Conservation (phyloP, 2,329 filamentous ascomycete species). For the Teratosphaeria zuluensis region DNA sequence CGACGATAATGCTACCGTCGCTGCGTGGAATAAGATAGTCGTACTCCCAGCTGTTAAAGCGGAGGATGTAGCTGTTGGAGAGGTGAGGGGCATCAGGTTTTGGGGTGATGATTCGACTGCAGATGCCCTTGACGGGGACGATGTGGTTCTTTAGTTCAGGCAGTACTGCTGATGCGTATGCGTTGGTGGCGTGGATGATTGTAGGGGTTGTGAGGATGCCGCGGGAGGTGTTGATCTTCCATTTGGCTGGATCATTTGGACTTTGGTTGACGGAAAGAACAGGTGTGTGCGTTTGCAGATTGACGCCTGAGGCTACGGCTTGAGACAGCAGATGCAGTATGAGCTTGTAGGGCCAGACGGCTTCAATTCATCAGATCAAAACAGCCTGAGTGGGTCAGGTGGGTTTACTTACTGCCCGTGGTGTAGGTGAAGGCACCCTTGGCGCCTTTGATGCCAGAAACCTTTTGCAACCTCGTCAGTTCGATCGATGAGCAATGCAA, state of each 20-base stretch:
- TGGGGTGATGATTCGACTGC: constrained; percentile 13
- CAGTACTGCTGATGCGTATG: constrained; percentile 24
- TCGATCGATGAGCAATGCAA: neutral
- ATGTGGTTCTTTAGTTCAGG: constrained; percentile 25
- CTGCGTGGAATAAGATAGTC: constrained; percentile 34
- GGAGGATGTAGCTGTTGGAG: constrained; percentile 12
- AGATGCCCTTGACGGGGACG: constrained; percentile 25
- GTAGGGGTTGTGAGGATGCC: neutral
- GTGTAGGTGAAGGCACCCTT: neutral
- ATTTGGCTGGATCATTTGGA: neutral
- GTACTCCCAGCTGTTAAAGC: constrained; percentile 8
- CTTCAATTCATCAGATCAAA: constrained; percentile 46
- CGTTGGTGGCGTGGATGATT: constrained; percentile 19
- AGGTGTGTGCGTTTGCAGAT: constrained; percentile 63
- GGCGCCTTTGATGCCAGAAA: neutral
- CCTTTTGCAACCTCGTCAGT: neutral
- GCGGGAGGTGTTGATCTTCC: neutral
- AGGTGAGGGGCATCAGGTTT: constrained; percentile 9
- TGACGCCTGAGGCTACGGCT: constrained; percentile 46
- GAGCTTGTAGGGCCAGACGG: constrained; percentile 71
- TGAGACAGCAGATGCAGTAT: constrained; percentile 58
- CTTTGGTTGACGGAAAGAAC: constrained; percentile 28
- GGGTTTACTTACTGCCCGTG: neutral
- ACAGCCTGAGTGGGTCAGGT: neutral
- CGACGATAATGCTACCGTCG: constrained; percentile 37